These are phyloP conservation scores for Saturnispora dispora DNA, from an alignment of 805 yeast genomes.

Conservation along the genomic window DNA sequence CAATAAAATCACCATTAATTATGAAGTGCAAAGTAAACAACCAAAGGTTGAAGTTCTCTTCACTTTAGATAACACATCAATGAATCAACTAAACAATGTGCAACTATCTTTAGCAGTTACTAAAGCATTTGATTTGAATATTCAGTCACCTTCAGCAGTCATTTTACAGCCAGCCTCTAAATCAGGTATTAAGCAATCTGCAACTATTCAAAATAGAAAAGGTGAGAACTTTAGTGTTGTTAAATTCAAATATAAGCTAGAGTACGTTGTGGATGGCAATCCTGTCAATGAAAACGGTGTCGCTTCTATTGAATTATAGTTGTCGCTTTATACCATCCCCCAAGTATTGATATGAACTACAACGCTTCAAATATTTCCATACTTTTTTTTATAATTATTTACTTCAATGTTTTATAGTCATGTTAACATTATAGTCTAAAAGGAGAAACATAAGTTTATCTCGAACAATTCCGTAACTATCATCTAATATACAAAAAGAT, in stretches of 20 bases:
- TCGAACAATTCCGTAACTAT: neutral
- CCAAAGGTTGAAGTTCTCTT: conserved; percentile 16
- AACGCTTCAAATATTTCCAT: neutral
- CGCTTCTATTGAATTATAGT: conserved; percentile 17
- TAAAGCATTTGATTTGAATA: conserved; percentile 22
- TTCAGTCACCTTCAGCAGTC: conserved; percentile 23
- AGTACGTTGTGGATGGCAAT: conserved; percentile 40
- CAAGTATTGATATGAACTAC: neutral
- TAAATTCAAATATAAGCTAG: conserved; percentile 70
- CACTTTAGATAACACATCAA: conserved; percentile 20
- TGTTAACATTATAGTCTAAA: neutral
- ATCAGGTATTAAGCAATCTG: conserved; percentile 22
- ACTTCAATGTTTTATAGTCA: neutral
- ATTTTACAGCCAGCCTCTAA: conserved; percentile 12
- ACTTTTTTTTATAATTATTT: neutral
- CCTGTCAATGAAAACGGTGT: conserved; percentile 52
- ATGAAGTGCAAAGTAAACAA: conserved; percentile 14
- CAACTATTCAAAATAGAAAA: conserved; percentile 16
- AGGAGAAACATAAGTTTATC: neutral
- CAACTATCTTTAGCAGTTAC: conserved; percentile 29
- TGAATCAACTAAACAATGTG: conserved; percentile 45
- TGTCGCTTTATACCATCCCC: neutral
- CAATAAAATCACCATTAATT: conserved; percentile 20
- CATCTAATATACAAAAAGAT: neutral
- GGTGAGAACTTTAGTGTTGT: conserved; percentile 20